phyloP scores from a whole-genome alignment of 78 protist species.

The Tieghemostelium lacteum region DNA sequence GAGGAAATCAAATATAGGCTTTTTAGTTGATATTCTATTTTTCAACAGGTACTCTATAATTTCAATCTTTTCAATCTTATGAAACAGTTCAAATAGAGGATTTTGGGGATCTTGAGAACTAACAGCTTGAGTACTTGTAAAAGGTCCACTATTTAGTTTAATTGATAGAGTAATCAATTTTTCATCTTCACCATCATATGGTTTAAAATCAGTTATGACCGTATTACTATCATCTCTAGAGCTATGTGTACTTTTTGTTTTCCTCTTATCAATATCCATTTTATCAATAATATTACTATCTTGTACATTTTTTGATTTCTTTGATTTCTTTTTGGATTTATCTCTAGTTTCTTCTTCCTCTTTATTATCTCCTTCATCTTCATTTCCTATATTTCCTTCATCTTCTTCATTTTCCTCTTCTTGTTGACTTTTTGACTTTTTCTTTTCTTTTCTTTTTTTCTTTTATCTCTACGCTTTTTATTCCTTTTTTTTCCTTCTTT shows the following conservation, averaged over 20 bases:
- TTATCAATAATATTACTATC: background rate
- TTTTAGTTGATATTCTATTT: conserved; percentile 13
- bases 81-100: too few species aligned
- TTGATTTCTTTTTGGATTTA: background rate
- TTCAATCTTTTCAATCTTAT: too few species aligned
- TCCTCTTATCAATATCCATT: background rate
- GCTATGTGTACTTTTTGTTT: background rate
- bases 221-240: background rate
- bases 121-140: too few species aligned
- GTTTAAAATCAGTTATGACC: background rate
- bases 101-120: too few species aligned
- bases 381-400: background rate
- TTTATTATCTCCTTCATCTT: background rate
- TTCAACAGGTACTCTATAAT: too few species aligned
- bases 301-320: background rate
- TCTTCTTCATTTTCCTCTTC: background rate
- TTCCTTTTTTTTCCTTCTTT: background rate
- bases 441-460: background rate
- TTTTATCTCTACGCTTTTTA: background rate
- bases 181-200: background rate
- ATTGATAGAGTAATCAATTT: too few species aligned
- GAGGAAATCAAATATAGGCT: conserved; percentile 17
- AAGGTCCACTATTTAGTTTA: too few species aligned
- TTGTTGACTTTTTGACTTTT: background rate
- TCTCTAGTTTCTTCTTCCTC: background rate